Base-by-base conservation (phyloP, 495 filamentous ascomycete genomes). In the Talaromyces stipitatus region DNA sequence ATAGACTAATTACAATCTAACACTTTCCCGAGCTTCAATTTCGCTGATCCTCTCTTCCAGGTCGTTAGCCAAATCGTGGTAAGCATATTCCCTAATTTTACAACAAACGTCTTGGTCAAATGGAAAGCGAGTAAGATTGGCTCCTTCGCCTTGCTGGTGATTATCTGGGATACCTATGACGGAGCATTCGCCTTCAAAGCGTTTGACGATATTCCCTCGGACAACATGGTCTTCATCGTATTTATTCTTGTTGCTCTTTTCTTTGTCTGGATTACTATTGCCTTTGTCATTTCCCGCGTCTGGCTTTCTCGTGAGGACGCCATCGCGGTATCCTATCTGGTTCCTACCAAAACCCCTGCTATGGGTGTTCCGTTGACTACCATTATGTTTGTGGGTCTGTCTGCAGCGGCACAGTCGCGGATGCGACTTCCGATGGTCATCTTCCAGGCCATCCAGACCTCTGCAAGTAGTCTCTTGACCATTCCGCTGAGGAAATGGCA, bases 121-220 rank as follows among this genome's bases (percentile, higher is more conserved):
- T 73, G 65, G 64, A 71, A 67, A 36, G 28, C 73, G 30, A 64
- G 56, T 30, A 76, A 73, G 50, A 27, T 74, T 2, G 60, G 64
- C 3, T 71, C 70, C 1, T 32, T 71, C 5, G 48, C 64, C 12
- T 62, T 77, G 0, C 57, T 77, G 2, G 57, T 66, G 0, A 61
- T 77, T 20, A 64, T 77, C 43, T 75, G 73, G 72, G 62, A 69
- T 33, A 70, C 73, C 9, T 77, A 66, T 58, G 74, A 77, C 57
- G 59, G 64, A 59, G 73, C 73, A 20, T 77, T 75, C 50, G 60
- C 53, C n/a, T 66, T 66, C 2, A 59, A 59, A 11, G 70, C 73
- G 3, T 77, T 75, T 45, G 56, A 47, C 2, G 59, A 46, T 27
- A 61, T 73, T 22, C 60, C 65, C 22, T 14, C 47, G 1, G 60